Evolutionary conservation across 805 yeast genomes (phyloP).

Genomic region (Yarrowia porcina): DNA sequence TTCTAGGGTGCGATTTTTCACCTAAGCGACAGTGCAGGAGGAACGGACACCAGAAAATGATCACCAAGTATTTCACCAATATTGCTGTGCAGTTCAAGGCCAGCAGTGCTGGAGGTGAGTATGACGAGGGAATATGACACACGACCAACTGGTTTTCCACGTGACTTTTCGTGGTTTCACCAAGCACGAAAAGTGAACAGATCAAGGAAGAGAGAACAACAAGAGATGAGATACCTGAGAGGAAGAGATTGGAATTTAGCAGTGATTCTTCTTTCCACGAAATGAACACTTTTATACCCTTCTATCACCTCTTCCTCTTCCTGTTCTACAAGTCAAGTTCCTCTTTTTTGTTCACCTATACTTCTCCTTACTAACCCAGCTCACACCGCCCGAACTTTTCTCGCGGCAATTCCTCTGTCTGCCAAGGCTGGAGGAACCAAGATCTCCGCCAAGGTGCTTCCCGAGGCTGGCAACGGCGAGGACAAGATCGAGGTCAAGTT

Average conservation of each 20-base stretch:
- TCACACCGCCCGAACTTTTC: conserved; percentile 25
- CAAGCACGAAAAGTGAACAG: background rate
- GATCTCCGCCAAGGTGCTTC: conserved; percentile 18
- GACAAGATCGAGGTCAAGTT: conserved; percentile 26
- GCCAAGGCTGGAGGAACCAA: conserved; percentile 24
- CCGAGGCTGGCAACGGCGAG: conserved; percentile 18
- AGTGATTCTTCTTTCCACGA: background rate
- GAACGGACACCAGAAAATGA: conserved; percentile 48
- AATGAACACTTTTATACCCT: background rate
- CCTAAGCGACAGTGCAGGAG: conserved; percentile 8
- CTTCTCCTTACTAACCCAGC: conserved; percentile 23
- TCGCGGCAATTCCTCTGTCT: conserved; percentile 19
- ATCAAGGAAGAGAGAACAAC: background rate
- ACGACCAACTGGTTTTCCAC: background rate
- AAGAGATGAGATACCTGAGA: background rate
- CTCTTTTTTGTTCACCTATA: no score
- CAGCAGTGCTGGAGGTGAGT: conserved; percentile 57
- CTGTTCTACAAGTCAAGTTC: background rate
- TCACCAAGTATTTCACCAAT: conserved; percentile 82
- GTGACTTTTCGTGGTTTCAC: background rate
- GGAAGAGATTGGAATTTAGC: background rate
- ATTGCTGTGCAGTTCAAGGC: conserved; percentile 80
- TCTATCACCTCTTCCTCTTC: background rate
- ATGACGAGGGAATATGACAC: background rate
- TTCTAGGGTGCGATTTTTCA: conserved; percentile 2